Conservation (phyloP, 148 eudicot species). For the Rhododendron kiyosumense region DNA sequence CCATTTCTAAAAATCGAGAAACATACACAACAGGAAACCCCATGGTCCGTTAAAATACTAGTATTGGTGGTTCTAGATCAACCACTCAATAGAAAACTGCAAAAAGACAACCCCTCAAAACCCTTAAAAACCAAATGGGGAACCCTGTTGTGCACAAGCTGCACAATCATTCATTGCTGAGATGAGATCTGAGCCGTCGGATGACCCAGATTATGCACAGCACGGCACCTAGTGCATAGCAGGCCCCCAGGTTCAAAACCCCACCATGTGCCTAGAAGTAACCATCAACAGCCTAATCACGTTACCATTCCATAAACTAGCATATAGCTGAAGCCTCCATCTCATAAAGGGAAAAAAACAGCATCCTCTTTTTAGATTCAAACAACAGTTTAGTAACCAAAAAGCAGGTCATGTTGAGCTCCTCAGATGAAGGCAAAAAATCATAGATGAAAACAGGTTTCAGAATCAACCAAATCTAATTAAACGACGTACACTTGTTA, state of each 20-base stretch:
- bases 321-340: not conserved
- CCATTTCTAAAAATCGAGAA: not conserved
- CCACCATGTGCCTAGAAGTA: not conserved
- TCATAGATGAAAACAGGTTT: not conserved
- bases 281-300: not conserved
- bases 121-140: not conserved
- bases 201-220: too few species aligned
- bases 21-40: not conserved
- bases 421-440: not conserved
- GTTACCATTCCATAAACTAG: not conserved
- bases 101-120: not conserved
- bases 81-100: not conserved
- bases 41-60: not conserved
- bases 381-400: not conserved
- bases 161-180: too few species aligned
- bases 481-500: not conserved
- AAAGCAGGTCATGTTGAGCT: not conserved
- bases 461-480: not conserved
- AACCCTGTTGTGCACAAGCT: too few species aligned
- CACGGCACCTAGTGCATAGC: too few species aligned
- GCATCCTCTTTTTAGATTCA: not conserved
- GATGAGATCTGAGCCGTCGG: too few species aligned
- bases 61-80: not conserved
- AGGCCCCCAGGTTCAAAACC: not conserved
- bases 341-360: not conserved